These are phyloP conservation scores for Aspergillus taichungensis DNA, from an alignment of 495 filamentous ascomycete species.

Conservation along the genomic window DNA sequence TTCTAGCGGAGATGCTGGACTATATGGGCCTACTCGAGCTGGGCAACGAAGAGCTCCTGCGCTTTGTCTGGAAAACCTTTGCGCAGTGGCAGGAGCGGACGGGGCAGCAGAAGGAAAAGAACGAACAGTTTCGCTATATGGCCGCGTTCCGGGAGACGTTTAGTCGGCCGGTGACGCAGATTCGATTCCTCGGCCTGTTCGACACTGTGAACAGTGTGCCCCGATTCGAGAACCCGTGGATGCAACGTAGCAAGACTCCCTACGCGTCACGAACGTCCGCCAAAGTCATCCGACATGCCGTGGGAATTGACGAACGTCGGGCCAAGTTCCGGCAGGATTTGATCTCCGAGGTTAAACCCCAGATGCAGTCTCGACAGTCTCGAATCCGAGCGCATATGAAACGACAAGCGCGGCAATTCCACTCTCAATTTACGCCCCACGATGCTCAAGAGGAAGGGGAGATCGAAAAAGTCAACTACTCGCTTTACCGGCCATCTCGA, in stretches of 20 bases:
- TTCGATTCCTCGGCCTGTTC: slow-evolving; percentile 44
- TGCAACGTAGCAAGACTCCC: slow-evolving; percentile 73
- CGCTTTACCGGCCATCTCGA: too few species aligned
- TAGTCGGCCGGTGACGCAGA: slow-evolving; percentile 63
- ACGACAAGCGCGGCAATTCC: too few species aligned
- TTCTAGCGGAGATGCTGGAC: slow-evolving; percentile 77
- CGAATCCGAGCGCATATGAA: too few species aligned
- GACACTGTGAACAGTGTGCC: slow-evolving; percentile 71
- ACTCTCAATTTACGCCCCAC: too few species aligned
- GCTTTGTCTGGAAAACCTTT: slow-evolving; percentile 81
- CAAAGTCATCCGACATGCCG: slow-evolving; percentile 58
- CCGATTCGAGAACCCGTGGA: slow-evolving; percentile 74
- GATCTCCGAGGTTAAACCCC: slow-evolving; percentile 48
- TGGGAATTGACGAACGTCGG: slow-evolving; percentile 69
- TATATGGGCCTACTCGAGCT: slow-evolving; percentile 63
- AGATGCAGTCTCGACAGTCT: not conserved
- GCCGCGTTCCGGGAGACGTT: slow-evolving; percentile 81
- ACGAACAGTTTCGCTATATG: slow-evolving; percentile 67
- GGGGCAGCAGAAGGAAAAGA: slow-evolving; percentile 49
- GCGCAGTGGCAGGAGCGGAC: slow-evolving; percentile 70
- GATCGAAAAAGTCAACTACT: too few species aligned
- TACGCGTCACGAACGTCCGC: slow-evolving; percentile 74
- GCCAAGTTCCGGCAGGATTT: slow-evolving; percentile 64
- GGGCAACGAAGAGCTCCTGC: slow-evolving; percentile 76
- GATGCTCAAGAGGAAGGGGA: too few species aligned